phyloP scores from a whole-genome alignment of 1,284 basidiomycete species.

The Moniliophthora roreri region DNA sequence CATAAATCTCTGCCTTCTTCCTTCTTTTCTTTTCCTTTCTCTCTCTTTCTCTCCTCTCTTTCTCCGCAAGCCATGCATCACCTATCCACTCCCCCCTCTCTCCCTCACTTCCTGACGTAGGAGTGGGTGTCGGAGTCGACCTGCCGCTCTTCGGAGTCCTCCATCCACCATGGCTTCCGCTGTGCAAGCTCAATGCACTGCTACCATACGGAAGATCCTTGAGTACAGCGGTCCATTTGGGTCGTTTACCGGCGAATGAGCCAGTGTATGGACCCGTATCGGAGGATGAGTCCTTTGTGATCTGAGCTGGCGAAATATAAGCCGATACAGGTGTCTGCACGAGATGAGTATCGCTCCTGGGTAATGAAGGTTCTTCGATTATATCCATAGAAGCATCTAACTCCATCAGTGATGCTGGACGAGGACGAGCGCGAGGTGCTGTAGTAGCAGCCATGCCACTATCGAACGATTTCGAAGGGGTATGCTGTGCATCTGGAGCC shows the following conservation, averaged over 20 bases:
- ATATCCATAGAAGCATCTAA: not conserved
- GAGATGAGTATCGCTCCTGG: constrained; percentile 11
- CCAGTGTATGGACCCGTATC: not conserved
- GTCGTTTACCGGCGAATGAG: constrained; percentile 10
- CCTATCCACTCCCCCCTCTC: constrained; percentile 19
- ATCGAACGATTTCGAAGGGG: not conserved
- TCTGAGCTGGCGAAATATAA: constrained; percentile 4
- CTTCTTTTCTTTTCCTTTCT: constrained; percentile 62
- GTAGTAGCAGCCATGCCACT: not conserved
- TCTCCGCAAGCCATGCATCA: constrained; percentile 30
- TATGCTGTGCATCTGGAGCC: not conserved
- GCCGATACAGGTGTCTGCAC: constrained; percentile 10
- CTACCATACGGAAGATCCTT: constrained; percentile 21
- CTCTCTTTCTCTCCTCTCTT: constrained; percentile 23
- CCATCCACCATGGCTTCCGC: constrained; percentile 13
- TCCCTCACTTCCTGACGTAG: constrained; percentile 17
- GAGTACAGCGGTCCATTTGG: constrained; percentile 32
- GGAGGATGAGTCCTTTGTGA: not conserved
- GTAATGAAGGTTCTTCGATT: not conserved
- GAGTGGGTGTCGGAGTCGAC: constrained; percentile 19
- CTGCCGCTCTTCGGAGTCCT: constrained; percentile 27
- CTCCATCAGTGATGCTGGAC: not conserved
- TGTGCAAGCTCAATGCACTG: not conserved
- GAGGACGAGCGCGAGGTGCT: too few species aligned
- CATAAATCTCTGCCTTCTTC: constrained; percentile 78